These are phyloP conservation scores for Stentor coeruleus DNA, from an alignment of 73 alveolate species.

Conservation along the genomic window DNA sequence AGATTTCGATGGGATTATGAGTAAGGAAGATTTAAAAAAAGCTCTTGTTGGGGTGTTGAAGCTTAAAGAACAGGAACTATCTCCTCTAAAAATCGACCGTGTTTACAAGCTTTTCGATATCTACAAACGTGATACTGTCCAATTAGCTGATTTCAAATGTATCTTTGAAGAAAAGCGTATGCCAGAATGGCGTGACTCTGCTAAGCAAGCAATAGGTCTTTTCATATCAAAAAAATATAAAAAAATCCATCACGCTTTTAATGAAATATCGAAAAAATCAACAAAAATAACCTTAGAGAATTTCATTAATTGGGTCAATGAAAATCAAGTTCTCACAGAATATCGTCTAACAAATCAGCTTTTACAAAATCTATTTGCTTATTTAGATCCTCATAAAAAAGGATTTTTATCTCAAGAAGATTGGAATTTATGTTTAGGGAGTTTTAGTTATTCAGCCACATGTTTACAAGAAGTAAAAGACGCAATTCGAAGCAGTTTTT, in stretches of 20 bases:
- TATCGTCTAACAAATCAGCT: slow-evolving; percentile 69
- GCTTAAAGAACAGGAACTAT: slow-evolving; percentile 40
- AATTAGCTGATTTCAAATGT: slow-evolving; percentile 71
- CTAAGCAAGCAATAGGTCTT: neutral
- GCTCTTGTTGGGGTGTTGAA: slow-evolving; percentile 54
- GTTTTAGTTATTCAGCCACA: slow-evolving; percentile 55
- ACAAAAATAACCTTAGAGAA: slow-evolving; percentile 12
- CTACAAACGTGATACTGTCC: slow-evolving; percentile 64
- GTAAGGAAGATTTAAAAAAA: slow-evolving; percentile 61
- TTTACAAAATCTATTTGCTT: slow-evolving; percentile 64
- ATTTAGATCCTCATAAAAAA: slow-evolving; percentile 80
- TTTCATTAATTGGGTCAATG: slow-evolving; percentile 45
- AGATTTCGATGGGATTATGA: slow-evolving; percentile 78
- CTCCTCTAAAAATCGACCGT: slow-evolving; percentile 65
- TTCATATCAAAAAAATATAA: neutral
- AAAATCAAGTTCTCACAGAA: slow-evolving; percentile 57
- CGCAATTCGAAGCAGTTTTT: slow-evolving; percentile 50
- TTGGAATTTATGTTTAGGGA: slow-evolving; percentile 65
- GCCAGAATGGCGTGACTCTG: slow-evolving; percentile 24
- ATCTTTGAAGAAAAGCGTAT: slow-evolving; percentile 60
- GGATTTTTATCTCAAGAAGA: slow-evolving; percentile 73
- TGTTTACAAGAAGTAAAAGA: slow-evolving; percentile 61
- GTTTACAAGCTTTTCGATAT: slow-evolving; percentile 73
- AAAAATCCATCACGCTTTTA: neutral
- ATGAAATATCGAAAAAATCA: neutral